Base-by-base conservation (phyloP, 2,329 filamentous ascomycete species). In the Pseudocercospora crystallina region DNA sequence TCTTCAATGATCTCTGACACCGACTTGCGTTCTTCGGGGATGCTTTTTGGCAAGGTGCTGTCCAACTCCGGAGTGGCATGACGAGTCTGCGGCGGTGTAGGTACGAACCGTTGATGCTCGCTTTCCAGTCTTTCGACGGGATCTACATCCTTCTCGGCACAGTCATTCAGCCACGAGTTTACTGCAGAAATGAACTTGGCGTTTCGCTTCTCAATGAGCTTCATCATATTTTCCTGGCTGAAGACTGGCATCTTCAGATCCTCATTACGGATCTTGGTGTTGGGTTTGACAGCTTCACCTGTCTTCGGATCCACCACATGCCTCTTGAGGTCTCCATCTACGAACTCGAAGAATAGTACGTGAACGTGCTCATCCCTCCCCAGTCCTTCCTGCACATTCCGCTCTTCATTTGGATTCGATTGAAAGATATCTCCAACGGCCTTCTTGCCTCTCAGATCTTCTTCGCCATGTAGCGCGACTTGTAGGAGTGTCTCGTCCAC, bases 201-300 rank as follows among this genome's bases (percentile, higher is more conserved):
- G 63, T 96, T 96, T 41, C 94, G 80, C 72, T 92, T 94, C 71
- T 92, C 90, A 61, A 99, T 96, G 59, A 96, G 69, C 45, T 79
- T 81, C 66, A 87, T 84, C 87, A 97, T 90, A 71, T 96, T 90
- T 69, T 91, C 91, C 70, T 96, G 91, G 57, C 89, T 90, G 73
- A 84, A 96, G 8, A 95, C 88, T 0, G 92, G 94, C 84, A 96
- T 90, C 70, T 88, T 95, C 59, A 97, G 67, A 53, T 89, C 83
- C 63, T 96, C 90, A 14, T 91, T 81, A 51, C 83, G 80, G 56
- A 90, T 75, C 63, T 82, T 88, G 50, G 83, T 80, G 10, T 78
- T 83, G 0, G 86, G 80, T 47, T 84, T 86, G 0, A 79, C 83
- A 0, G 85, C 79, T 67, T 91, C 84, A 1, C 87, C 88, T 0